Evolutionary conservation across 1,139 yeast species (phyloP).

Genomic region (Debaryomyces sp.): DNA sequence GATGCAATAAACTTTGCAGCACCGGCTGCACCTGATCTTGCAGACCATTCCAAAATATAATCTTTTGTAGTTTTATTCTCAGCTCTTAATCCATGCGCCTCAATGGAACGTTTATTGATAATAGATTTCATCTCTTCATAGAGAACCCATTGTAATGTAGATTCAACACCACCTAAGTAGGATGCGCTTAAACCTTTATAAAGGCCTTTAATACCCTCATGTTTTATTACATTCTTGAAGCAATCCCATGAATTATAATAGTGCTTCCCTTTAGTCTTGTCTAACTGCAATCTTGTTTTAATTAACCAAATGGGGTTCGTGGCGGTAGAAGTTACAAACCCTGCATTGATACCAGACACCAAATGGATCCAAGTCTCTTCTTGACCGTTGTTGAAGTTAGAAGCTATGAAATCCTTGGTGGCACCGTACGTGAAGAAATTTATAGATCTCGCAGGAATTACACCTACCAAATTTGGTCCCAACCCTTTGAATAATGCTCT

Average conservation of each 20-base stretch:
- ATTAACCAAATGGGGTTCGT: slow-evolving; percentile 99
- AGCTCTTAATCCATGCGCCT: slow-evolving; percentile 42
- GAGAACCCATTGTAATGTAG: slow-evolving; percentile 94
- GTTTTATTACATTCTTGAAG: slow-evolving; percentile 61
- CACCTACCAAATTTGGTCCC: slow-evolving; percentile 97
- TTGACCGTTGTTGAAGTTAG: slow-evolving; percentile 65
- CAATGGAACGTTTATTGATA: slow-evolving; percentile 60
- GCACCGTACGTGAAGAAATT: slow-evolving; percentile 97
- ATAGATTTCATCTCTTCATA: slow-evolving; percentile 91
- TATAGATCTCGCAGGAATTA: slow-evolving; percentile 97
- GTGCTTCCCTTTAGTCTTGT: slow-evolving; percentile 62
- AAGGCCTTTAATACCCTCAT: slow-evolving; percentile 80
- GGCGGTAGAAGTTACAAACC: slow-evolving; percentile 94
- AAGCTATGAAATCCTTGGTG: slow-evolving; percentile 72
- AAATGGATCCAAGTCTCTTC: slow-evolving; percentile 89
- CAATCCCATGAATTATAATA: slow-evolving; percentile 91
- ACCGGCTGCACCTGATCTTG: slow-evolving; percentile 97
- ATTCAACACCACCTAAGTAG: slow-evolving; percentile 90
- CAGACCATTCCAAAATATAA: slow-evolving; percentile 84
- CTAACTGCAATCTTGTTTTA: slow-evolving; percentile 91
- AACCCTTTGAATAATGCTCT: slow-evolving; percentile 89
- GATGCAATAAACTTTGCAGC: slow-evolving; percentile 94
- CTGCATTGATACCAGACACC: slow-evolving; percentile 89
- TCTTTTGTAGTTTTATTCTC: slow-evolving; percentile 58
- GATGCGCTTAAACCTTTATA: slow-evolving; percentile 93